Conservation (phyloP, 495 filamentous ascomycete species). For the Durotheca rogersii region DNA sequence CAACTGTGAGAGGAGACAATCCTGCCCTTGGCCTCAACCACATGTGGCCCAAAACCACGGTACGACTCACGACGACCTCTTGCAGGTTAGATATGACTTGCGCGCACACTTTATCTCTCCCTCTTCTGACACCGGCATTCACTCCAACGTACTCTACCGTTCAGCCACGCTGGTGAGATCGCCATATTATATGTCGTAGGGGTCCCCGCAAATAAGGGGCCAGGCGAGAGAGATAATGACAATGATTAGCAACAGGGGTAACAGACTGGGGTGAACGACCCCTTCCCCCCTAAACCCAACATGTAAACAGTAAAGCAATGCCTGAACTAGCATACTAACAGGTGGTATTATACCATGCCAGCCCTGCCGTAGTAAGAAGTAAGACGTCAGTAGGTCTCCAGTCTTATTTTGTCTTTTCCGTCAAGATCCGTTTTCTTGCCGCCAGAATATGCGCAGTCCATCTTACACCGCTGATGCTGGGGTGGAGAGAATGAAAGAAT, state of each 20-base stretch:
- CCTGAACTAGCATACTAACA: conserved; percentile 6
- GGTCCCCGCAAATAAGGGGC: conserved; percentile 25
- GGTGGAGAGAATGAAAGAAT: conserved; percentile 3
- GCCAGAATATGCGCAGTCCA: conserved; percentile 18
- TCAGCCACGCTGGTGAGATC: conserved; percentile 4
- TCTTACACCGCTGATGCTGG: conserved; percentile 11
- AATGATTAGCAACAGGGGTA: conserved; percentile 5
- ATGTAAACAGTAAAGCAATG: conserved; percentile 18
- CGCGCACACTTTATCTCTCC: conserved; percentile 10
- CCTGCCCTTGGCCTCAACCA: conserved; percentile 24
- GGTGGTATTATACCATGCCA: conserved; percentile 18
- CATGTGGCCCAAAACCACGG: conserved; percentile 21
- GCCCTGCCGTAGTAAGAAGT: background rate
- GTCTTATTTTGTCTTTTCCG: conserved; percentile 24
- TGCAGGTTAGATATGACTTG: conserved; percentile 4
- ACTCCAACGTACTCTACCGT: conserved; percentile 19
- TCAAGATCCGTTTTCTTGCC: conserved; percentile 13
- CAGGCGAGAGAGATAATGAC: conserved; percentile 1
- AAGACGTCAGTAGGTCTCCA: conserved; percentile 4
- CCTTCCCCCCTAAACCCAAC: conserved; percentile 11
- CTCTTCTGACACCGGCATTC: conserved; percentile 8
- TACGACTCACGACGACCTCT: conserved; percentile 31
- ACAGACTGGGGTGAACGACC: conserved; percentile 20
- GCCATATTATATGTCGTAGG: conserved; percentile 27
- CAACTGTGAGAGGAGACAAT: conserved; percentile 9